These are phyloP conservation scores for Vitis labrusca DNA, from an alignment of 164 flowering plant genomes.

Conservation along the genomic window DNA sequence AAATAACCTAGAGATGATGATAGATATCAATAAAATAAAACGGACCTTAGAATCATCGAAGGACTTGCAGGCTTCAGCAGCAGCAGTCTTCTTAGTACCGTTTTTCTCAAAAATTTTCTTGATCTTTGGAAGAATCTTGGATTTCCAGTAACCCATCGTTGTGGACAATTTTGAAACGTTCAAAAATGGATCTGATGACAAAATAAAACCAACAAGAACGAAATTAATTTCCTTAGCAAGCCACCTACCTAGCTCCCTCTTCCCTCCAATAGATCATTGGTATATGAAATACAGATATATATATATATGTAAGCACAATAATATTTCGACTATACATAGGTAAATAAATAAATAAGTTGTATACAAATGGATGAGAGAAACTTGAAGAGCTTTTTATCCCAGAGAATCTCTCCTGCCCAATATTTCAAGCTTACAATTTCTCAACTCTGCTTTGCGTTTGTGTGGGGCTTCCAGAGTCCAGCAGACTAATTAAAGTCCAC, in stretches of 20 bases:
- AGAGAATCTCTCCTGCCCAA: too few species aligned
- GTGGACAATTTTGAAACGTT: background rate
- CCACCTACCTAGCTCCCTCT: too few species aligned
- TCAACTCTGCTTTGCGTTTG: too few species aligned
- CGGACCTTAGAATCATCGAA: constrained; percentile 80
- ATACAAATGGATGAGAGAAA: too few species aligned
- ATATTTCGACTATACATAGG: too few species aligned
- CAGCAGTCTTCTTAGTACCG: constrained; percentile 64
- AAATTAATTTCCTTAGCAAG: background rate
- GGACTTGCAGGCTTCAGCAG: constrained; percentile 72
- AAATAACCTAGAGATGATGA: background rate
- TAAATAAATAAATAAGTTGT: too few species aligned
- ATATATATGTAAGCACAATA: too few species aligned
- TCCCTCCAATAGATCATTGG: too few species aligned
- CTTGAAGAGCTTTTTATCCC: too few species aligned
- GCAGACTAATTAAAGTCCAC: background rate
- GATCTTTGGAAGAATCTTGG: constrained; percentile 82
- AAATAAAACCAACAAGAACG: background rate
- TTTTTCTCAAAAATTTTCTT: constrained; percentile 76
- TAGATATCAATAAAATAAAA: background rate
- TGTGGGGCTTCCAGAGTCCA: too few species aligned
- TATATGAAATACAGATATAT: too few species aligned
- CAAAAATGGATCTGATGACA: background rate
- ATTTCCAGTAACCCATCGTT: constrained; percentile 77
- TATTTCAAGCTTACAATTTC: too few species aligned